Percentiles rank a stretch among this genome's conserved stretches.
These are phyloP conservation scores for Apiotrichum siamense DNA, from an alignment of 1,284 basidiomycete genomes.

Conservation along the genomic window DNA sequence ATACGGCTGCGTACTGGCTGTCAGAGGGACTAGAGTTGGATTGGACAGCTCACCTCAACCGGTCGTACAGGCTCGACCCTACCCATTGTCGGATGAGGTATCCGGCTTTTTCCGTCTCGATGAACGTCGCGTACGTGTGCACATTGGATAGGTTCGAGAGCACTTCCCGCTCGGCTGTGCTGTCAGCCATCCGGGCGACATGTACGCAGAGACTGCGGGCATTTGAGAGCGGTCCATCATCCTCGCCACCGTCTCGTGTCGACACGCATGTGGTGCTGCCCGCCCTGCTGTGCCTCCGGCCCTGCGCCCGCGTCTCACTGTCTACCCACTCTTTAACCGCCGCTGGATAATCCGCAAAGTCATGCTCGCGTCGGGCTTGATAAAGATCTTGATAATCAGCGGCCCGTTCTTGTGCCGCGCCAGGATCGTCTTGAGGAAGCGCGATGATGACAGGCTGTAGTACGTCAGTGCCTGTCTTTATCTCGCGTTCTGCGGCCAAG, in stretches of 20 bases:
- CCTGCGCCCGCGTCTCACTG: too few relatives aligned
- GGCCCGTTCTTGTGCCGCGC: constrained; percentile 66
- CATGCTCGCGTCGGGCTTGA: constrained; percentile 70
- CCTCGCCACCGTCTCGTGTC: too few relatives aligned
- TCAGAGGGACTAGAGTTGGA: not conserved
- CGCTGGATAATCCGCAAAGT: constrained; percentile 62
- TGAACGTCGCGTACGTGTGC: constrained; percentile 81
- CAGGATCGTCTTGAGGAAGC: constrained; percentile 88
- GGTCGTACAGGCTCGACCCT: constrained; percentile 90
- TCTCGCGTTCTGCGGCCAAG: too few relatives aligned
- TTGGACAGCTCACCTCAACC: constrained; percentile 71
- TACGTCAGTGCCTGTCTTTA: not conserved
- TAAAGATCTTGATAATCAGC: constrained; percentile 72
- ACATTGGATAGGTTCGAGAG: constrained; percentile 80
- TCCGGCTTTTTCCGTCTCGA: constrained; percentile 93
- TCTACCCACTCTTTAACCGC: constrained; percentile 59
- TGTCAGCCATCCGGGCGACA: too few relatives aligned
- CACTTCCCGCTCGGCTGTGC: constrained; percentile 71
- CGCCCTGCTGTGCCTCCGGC: too few relatives aligned
- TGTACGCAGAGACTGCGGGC: too few relatives aligned
- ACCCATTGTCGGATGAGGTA: constrained; percentile 94
- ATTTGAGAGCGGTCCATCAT: too few relatives aligned
- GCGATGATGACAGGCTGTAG: constrained; percentile 62
- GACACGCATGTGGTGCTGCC: too few relatives aligned
- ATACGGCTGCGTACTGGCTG: constrained; percentile 83